Base-by-base conservation (phyloP, 2,329 filamentous ascomycete genomes). In the Parasarocladium wereldwijsianum region DNA sequence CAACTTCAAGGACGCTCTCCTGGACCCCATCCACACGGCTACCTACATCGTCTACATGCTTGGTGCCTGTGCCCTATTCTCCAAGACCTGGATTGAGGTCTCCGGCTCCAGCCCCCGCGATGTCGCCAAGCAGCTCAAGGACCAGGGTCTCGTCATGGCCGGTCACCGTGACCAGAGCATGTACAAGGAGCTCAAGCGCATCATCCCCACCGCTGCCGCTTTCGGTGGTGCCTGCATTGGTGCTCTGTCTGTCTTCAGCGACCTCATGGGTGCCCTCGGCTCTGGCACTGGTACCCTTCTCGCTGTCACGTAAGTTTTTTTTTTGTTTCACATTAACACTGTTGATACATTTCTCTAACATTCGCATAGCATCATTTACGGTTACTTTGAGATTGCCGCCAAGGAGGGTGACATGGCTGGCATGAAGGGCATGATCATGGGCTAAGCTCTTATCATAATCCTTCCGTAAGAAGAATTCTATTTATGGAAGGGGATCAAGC, bases 21-120 rank as follows among this genome's bases (percentile, higher is more conserved):
- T 94, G 39, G 92, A 98, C 60, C 90, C 90, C 20, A 85, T 98
- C 50, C 90, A 98, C 67, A 96, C 90, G 13, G 76, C 78, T 36
- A 71, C 93, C 51, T 98, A 98, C 65, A 84, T 96, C 43, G 70
- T 76, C 42, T 98, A 96, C 68, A 98, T 98, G 86, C 77, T 98
- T 35, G 80, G 84, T 47, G 92, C 92, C 43, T 98, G 90, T 53
- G 86, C 86, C 37, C 76, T 96, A 56, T 98, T 98, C 73, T 94
- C 86, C 60, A 98, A 98, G 82, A 98, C 92, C 32, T 98, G 90
- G 90, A 98, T 98, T 47, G 90, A 98, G 64, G 90, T 98, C 41
- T 96, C 90, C 22, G 92, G 90, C 50, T 94, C 87, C 39, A 87
- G 84, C 65, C 92, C 90, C 36, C 82, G 90, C 50, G 90, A 98